Base-by-base conservation (phyloP, 179 eudicot genomes). In the Beta lomatogona region DNA sequence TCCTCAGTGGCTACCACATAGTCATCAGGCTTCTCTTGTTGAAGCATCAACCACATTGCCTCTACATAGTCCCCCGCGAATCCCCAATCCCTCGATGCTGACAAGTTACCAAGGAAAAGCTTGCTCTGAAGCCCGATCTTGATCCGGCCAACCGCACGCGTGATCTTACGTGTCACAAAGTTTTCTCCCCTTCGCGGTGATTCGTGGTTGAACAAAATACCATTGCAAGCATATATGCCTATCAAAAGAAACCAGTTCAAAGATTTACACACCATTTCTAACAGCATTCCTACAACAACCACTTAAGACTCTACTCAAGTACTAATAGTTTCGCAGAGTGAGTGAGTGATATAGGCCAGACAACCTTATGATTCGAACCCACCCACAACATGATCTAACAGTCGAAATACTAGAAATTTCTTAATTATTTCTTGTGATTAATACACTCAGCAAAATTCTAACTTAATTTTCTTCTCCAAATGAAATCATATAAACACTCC, bases 21-120 rank as follows among this genome's bases (percentile, higher is more conserved):
- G 79, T 93, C 99, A 55, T 94, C 97, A 0, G 97, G 94, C 81
- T 94, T 93, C 21, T 97, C 99, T 86, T 97, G 99, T 84, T 97
- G 98, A 71, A 97, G 92, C 98, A 97, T 97, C 95, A 94, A 36
- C 99, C 99, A 97, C 99, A 94, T 93, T 53, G 99, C 99, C 87
- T 97, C 98, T 6, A 97, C 99, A 64, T 97, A 97, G 86, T 97
- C 99, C 22, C 99, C 99, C 0, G 98, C 99, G 14, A 97, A 97
- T 0, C 99, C 98, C 99, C 98, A 97, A 58, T 93, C 98, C 74
- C 98, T 88, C 4, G 98, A 93, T 0, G 99, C 98, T 75, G 87
- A 87, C 78, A 97, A 83, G 70, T 97, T 94, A 45, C 99, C 98
- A 59, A 97, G 59, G 82, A 94, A 94, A 21, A 97, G 88, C 87